A percentile compares a stretch with the other conserved stretches of the same genome.
These are phyloP conservation scores for Rhizopogon vulgaris DNA, from an alignment of 768 basidiomycete species.

Conservation along the genomic window DNA sequence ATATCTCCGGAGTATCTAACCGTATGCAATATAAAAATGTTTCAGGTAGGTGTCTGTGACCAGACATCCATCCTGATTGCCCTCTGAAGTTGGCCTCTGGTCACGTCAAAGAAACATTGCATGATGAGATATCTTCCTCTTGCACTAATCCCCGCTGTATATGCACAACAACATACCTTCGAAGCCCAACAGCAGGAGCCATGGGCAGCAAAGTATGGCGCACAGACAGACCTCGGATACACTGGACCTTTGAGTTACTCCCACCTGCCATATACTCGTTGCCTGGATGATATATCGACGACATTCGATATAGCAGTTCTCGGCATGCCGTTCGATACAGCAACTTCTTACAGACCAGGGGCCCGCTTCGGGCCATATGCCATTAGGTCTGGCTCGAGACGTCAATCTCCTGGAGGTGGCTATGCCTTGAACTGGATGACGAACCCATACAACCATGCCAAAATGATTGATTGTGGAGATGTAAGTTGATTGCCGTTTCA, in stretches of 20 bases:
- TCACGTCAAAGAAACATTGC: not conserved
- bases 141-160: not conserved
- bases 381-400: slow-evolving; percentile 64
- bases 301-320: slow-evolving; percentile 68
- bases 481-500: slow-evolving; percentile 27
- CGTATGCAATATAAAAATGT: not conserved
- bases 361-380: slow-evolving; percentile 79
- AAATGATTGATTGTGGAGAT: slow-evolving; percentile 77
- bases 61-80: not conserved
- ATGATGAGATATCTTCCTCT: slow-evolving; percentile 2
- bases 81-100: not conserved
- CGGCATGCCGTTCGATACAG: slow-evolving; percentile 69
- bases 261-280: slow-evolving; percentile 64
- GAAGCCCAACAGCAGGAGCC: slow-evolving; percentile 20
- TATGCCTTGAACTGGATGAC: slow-evolving; percentile 60
- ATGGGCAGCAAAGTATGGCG: slow-evolving; percentile 62
- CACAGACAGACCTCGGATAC: slow-evolving; percentile 59
- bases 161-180: slow-evolving; percentile 2
- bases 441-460: slow-evolving; percentile 53
- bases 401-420: slow-evolving; percentile 47
- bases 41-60: too few relatives aligned
- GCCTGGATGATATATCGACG: slow-evolving; percentile 49
- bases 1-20: not conserved
- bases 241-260: slow-evolving; percentile 74
- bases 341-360: slow-evolving; percentile 42